Evolutionary conservation across 352 stramenopile genomes (phyloP).

Genomic region (Ochromonadaceae sp.): DNA sequence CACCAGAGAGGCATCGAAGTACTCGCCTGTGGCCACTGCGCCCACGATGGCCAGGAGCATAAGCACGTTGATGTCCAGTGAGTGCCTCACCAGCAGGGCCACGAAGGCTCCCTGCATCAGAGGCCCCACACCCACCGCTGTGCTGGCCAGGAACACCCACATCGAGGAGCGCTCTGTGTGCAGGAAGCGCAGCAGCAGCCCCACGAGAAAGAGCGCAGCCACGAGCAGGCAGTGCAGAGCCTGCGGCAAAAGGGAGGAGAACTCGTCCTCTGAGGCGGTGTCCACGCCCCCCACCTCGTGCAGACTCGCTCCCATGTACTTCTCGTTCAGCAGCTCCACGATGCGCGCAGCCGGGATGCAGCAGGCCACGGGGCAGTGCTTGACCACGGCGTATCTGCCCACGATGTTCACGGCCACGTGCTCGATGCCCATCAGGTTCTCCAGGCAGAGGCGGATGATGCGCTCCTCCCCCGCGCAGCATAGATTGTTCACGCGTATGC

Average conservation of each 20-base stretch:
- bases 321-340: neutral
- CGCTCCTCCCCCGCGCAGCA: constrained; percentile 16
- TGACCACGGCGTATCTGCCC: neutral
- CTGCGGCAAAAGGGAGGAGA: neutral
- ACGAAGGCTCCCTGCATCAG: neutral
- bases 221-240: neutral
- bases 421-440: neutral
- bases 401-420: constrained; percentile 8
- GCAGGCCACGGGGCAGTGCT: constrained; percentile 14
- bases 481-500: constrained; percentile 5
- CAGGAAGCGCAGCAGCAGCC: neutral
- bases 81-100: neutral
- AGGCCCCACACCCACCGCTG: neutral
- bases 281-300: neutral
- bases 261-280: neutral
- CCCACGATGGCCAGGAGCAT: constrained; percentile 1
- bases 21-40: neutral
- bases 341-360: neutral
- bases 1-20: constrained; percentile 9
- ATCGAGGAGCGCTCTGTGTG: neutral
- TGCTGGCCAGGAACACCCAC: neutral
- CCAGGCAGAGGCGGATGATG: neutral
- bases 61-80: constrained; percentile 2
- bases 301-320: neutral
- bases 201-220: neutral